Conservation (phyloP, 306 rosid species). For the Fragaria vesca region DNA sequence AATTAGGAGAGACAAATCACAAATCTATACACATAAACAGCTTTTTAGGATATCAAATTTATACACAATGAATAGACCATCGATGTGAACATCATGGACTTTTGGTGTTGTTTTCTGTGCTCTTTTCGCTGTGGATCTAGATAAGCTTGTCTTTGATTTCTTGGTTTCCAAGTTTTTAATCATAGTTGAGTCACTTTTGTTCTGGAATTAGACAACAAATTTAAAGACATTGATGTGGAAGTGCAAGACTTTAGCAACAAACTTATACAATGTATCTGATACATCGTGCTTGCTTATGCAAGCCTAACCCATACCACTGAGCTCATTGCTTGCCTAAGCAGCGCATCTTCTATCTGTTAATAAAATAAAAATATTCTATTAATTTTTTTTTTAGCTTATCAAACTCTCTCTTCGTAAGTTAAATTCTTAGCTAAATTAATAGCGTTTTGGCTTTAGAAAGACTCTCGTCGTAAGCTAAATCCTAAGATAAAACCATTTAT, state of each 20-base stretch:
- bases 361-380: too few relatives aligned
- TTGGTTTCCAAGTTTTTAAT: not conserved
- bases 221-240: not conserved
- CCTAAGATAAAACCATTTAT: too few relatives aligned
- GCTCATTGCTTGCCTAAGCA: not conserved
- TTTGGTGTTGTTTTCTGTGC: not conserved
- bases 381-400: too few relatives aligned
- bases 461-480: too few relatives aligned
- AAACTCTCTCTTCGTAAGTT: fast-evolving
- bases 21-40: too few relatives aligned
- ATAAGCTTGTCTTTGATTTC: not conserved
- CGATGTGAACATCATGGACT: too few relatives aligned
- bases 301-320: not conserved
- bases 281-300: not conserved
- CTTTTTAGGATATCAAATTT: too few relatives aligned
- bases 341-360: too few relatives aligned
- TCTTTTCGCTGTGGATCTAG: not conserved
- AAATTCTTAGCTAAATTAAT: too few relatives aligned
- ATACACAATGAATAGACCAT: too few relatives aligned
- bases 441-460: too few relatives aligned
- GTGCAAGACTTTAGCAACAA: not conserved
- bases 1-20: too few relatives aligned
- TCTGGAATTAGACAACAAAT: not conserved
- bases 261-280: not conserved
- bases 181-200: not conserved